Conservation (phyloP, 331 rosid species). For the Acacia pycnantha region DNA sequence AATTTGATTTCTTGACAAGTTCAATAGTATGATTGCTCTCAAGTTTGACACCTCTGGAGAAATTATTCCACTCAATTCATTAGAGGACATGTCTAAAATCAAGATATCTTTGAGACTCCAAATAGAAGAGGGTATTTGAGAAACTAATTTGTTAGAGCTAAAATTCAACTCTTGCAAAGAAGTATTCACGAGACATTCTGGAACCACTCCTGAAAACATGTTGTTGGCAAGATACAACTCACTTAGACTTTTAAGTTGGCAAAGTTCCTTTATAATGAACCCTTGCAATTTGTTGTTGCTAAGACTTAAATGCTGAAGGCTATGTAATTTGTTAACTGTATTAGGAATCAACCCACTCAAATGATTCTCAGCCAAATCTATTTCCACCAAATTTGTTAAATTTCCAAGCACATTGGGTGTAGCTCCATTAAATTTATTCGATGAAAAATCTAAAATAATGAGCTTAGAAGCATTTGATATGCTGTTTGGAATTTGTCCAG, state of each 20-base stretch:
- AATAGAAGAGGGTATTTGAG: background rate
- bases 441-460: background rate
- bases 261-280: no score
- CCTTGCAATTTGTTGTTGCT: background rate
- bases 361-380: background rate
- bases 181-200: background rate
- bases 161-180: background rate
- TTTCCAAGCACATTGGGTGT: background rate
- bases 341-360: background rate
- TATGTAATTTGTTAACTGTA: background rate
- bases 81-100: background rate
- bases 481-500: background rate
- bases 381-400: background rate
- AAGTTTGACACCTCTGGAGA: background rate
- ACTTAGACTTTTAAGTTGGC: background rate
- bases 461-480: background rate
- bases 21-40: background rate
- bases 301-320: background rate
- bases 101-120: background rate
- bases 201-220: background rate
- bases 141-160: background rate
- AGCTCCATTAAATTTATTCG: background rate
- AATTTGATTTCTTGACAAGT: background rate
- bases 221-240: background rate
- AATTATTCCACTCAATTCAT: background rate